Conservation (phyloP, 2,329 filamentous ascomycete genomes). For the Fusarium begoniae region DNA sequence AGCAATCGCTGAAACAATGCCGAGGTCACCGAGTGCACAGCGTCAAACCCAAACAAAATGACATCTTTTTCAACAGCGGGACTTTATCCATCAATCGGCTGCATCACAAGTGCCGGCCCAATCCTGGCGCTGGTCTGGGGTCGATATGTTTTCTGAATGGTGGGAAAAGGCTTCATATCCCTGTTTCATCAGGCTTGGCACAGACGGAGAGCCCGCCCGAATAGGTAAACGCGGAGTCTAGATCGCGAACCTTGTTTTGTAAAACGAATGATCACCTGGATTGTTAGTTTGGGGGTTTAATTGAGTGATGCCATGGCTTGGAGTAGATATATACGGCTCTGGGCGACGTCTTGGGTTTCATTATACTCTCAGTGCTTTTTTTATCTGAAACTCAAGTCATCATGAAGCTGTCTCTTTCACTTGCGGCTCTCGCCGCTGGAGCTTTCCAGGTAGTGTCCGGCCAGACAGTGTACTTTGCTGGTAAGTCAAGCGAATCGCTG, state of each 20-base stretch:
- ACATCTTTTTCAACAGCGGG: not conserved
- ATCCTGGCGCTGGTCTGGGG: not conserved
- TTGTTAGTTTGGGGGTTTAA: not conserved
- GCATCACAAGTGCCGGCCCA: not conserved
- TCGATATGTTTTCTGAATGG: not conserved
- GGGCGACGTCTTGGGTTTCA: not conserved
- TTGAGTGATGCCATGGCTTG: not conserved
- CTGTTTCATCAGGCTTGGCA: not conserved
- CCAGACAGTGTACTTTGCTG: conserved; percentile 57
- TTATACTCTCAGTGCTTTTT: not conserved
- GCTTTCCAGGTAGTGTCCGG: conserved; percentile 23
- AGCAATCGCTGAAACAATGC: not conserved
- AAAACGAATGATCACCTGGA: conserved; percentile 8
- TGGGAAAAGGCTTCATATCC: conserved; percentile 22
- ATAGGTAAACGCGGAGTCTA: conserved; percentile 23
- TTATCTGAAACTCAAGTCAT: not conserved
- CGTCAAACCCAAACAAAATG: not conserved
- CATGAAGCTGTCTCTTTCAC: conserved; percentile 37
- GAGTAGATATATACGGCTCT: conserved; percentile 14
- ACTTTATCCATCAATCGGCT: conserved; percentile 28
- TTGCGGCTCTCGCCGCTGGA: conserved; percentile 31
- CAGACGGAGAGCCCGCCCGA: conserved; percentile 1
- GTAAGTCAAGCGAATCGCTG: not conserved
- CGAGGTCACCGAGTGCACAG: not conserved
- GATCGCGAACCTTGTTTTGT: conserved; percentile 8